phyloP scores from a whole-genome alignment of 75 land plant genomes.

The Picea glauca region DNA sequence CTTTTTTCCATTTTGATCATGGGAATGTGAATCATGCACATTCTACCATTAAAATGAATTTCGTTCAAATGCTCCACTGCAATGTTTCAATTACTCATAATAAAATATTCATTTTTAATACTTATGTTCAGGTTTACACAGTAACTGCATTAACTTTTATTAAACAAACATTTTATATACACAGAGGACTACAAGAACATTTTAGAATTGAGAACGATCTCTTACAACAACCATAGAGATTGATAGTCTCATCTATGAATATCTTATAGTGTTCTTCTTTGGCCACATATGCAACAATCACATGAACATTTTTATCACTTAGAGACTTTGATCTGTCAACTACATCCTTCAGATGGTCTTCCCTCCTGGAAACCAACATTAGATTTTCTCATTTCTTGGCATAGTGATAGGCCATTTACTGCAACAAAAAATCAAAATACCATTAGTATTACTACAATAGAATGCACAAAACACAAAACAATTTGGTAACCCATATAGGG shows the following conservation, averaged over 20 bases:
- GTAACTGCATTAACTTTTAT: too few relatives aligned
- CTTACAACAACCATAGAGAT: constrained; percentile 62
- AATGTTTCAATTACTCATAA: too few relatives aligned
- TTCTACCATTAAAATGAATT: too few relatives aligned
- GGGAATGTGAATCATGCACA: too few relatives aligned
- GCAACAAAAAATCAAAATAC: not conserved
- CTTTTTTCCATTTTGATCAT: too few relatives aligned
- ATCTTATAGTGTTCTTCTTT: constrained; percentile 45
- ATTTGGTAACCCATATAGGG: too few relatives aligned
- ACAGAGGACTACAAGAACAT: too few relatives aligned
- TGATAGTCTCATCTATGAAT: constrained; percentile 46
- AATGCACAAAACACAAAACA: not conserved
- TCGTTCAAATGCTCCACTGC: too few relatives aligned
- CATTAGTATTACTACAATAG: not conserved
- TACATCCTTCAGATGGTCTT: constrained; percentile 33
- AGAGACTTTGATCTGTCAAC: constrained; percentile 29
- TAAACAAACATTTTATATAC: too few relatives aligned
- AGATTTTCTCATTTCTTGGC: constrained; percentile 58
- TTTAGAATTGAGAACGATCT: too few relatives aligned
- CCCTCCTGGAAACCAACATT: constrained; percentile 48
- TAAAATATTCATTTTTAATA: too few relatives aligned
- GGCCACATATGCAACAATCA: constrained; percentile 50
- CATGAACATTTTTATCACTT: constrained; percentile 53
- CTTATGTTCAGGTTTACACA: too few relatives aligned
- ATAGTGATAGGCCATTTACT: constrained; percentile 70